Evolutionary conservation across 306 rosid genomes (phyloP), one percentile per base, ranked within the genome.

Genomic region (Dicorynia guianensis): DNA sequence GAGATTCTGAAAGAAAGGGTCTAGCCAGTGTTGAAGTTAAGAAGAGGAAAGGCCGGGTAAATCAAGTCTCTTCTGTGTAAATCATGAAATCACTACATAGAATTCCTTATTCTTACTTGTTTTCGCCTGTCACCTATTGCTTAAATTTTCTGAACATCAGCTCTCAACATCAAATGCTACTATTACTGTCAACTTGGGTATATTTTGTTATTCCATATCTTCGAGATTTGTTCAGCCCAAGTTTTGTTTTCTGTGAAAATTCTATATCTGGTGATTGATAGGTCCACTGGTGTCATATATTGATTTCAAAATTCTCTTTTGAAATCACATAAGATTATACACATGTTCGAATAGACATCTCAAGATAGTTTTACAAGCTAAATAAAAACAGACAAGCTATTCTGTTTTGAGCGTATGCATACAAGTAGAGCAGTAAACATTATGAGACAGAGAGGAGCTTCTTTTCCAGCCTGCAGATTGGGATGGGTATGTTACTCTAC

Each of bases 41-140:
- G 87, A 92, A 96, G 85, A 96, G 90, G 80, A 84, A 88, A 62
- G 98, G 98, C 82, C 92, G 89, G 99, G 98, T 93, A 76, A 74
- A 76, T 63, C 70, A 30, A 43, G 19, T 47, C 13, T 11, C 62
- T 20, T 54, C 50, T 40, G 18, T 60, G 15, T 71, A 39, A 75
- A 35, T 35, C 39, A 54, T 65, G 55, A 33, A 58, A 67, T 53
- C 34, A 56, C 64, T 47, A 10, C 49, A 60, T 54, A 30, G 18
- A 75, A 67, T 38, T 67, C 19, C 17, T 25, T 72, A 39, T 15
- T 62, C 52, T 72, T 70, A 52, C 58, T 59, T 62, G 40, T n/a
- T 39, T 19, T 36, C 18, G 50, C 17, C 12, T 38, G 25, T 63
- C 39, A 71, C 63, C 8, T 72, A 40, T 79, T 66, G 49, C 33